Evolutionary conservation across 352 stramenopile genomes (phyloP).

Genomic region (Phytophthora citricola): DNA sequence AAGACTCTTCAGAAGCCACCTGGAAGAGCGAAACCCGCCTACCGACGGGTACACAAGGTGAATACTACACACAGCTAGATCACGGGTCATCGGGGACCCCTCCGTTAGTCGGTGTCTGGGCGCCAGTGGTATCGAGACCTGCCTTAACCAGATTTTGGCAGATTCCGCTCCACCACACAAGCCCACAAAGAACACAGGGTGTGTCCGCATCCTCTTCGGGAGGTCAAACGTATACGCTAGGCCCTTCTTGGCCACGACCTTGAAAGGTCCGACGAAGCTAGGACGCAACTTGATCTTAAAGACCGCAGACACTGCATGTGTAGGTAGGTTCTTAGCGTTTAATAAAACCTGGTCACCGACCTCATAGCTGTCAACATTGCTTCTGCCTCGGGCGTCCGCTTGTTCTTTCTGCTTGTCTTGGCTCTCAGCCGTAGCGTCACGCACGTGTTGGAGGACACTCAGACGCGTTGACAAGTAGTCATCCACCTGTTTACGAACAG

Average conservation of each 20-base stretch:
- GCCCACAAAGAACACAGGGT: conserved; percentile 32
- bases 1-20: too few relatives aligned
- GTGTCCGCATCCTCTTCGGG: conserved; percentile 21
- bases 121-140: too few relatives aligned
- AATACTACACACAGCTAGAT: too few relatives aligned
- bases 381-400: conserved; percentile 1
- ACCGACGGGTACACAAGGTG: too few relatives aligned
- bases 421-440: conserved; percentile 21
- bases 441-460: conserved; percentile 18
- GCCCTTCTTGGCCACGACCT: conserved; percentile 29
- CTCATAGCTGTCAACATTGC: conserved; percentile 14
- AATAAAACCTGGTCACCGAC: conserved; percentile 27
- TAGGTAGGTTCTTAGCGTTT: conserved; percentile 11
- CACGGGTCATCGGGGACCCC: too few relatives aligned
- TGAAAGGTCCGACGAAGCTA: not conserved
- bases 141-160: too few relatives aligned
- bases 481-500: conserved; percentile 9
- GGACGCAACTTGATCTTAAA: conserved; percentile 25
- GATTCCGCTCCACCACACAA: not conserved
- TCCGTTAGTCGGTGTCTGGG: too few relatives aligned
- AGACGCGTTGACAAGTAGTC: conserved; percentile 10
- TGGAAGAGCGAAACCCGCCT: too few relatives aligned
- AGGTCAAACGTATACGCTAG: conserved; percentile 30
- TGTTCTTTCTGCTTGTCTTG: conserved; percentile 29
- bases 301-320: conserved; percentile 18